These are phyloP conservation scores for Magnolia changhungtana DNA, from an alignment of 164 flowering plant species.

Conservation along the genomic window DNA sequence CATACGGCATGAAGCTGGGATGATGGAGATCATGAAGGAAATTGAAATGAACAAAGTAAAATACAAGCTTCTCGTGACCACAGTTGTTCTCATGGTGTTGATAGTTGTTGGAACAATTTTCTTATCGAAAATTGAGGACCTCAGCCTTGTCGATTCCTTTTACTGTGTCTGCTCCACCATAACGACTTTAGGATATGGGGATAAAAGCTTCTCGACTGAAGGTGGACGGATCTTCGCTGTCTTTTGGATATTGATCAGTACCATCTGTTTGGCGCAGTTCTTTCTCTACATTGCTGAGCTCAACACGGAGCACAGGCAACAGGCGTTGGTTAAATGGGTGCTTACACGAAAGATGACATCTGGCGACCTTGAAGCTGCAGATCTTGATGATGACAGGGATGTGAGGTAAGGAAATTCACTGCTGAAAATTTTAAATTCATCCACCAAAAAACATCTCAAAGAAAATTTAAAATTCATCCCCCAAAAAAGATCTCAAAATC, in stretches of 20 bases:
- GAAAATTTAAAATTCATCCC: neutral
- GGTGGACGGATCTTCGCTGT: constrained; percentile 74
- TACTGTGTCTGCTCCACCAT: constrained; percentile 84
- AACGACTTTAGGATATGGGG: constrained; percentile 85
- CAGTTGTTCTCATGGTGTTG: constrained; percentile 36
- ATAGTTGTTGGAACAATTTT: constrained; percentile 50
- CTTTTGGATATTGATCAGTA: constrained; percentile 70
- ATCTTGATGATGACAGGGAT: constrained; percentile 59
- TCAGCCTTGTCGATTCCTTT: constrained; percentile 54
- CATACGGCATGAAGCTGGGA: constrained; percentile 24
- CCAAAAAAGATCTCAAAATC: neutral
- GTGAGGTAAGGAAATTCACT: constrained; percentile 37
- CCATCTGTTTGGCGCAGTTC: constrained; percentile 66
- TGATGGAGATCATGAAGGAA: constrained; percentile 48
- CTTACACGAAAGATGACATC: constrained; percentile 42
- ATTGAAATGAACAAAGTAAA: constrained; percentile 42
- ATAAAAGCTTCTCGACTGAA: constrained; percentile 68
- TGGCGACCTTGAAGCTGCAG: constrained; percentile 77
- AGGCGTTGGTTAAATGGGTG: constrained; percentile 52
- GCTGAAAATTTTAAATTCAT: neutral
- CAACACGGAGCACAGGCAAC: constrained; percentile 46
- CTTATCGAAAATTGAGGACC: constrained; percentile 38
- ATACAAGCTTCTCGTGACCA: constrained; percentile 39
- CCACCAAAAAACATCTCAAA: neutral
- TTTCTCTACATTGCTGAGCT: constrained; percentile 66